Conservation (phyloP, 768 basidiomycete species). For the Leccinum boreale region DNA sequence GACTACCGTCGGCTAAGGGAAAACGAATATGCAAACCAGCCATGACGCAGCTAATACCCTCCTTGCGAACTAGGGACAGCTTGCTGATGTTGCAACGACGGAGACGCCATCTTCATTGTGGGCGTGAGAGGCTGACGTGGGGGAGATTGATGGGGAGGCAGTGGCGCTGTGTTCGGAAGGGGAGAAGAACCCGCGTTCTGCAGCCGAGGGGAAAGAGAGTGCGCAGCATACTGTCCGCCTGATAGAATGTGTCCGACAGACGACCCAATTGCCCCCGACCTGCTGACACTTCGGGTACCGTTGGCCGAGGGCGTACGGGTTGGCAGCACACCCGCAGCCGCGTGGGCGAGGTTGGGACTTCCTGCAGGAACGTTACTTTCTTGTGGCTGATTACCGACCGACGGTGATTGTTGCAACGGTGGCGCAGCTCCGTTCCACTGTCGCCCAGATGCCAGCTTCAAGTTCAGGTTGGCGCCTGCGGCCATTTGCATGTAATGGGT, state of each 20-base stretch:
- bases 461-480: slow-evolving; percentile 25
- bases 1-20: slow-evolving; percentile 5
- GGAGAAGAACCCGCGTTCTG: slow-evolving; percentile 46
- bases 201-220: slow-evolving; percentile 48
- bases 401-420: slow-evolving; percentile 21
- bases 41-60: slow-evolving; percentile 41
- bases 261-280: slow-evolving; percentile 22
- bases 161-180: slow-evolving; percentile 40
- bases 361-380: slow-evolving; percentile 26
- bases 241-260: slow-evolving; percentile 29
- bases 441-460: slow-evolving; percentile 38
- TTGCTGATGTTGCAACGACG: slow-evolving; percentile 55
- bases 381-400: slow-evolving; percentile 20
- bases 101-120: slow-evolving; percentile 51
- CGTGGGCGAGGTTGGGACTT: slow-evolving; percentile 35
- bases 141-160: slow-evolving; percentile 41
- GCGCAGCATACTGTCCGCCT: slow-evolving; percentile 41
- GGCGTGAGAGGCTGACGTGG: slow-evolving; percentile 49
- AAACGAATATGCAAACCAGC: slow-evolving; percentile 13
- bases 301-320: slow-evolving; percentile 54
- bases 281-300: slow-evolving; percentile 46
- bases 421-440: slow-evolving; percentile 36
- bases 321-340: slow-evolving; percentile 36
- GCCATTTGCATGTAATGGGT: slow-evolving; percentile 30
- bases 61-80: slow-evolving; percentile 49